Base-by-base conservation (phyloP, 139 green algal genomes). In the Chlamydomonas incerta region DNA sequence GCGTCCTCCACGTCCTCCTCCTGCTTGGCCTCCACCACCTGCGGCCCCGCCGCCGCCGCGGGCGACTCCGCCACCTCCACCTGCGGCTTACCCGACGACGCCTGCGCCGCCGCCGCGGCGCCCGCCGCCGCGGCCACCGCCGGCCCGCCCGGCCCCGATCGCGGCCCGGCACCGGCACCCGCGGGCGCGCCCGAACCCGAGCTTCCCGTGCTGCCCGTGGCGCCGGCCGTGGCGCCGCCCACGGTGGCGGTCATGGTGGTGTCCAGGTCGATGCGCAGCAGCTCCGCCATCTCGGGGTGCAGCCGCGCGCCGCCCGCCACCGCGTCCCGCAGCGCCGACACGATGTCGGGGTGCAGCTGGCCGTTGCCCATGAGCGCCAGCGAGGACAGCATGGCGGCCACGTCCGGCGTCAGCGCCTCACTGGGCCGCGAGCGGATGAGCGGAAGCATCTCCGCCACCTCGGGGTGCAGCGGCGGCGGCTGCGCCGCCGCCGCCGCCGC, bases 391-490 rank as follows among this genome's bases (percentile, higher is more conserved):
- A 86, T 65, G 41, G 41, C 18, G 14, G 68, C 52, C 41, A 86
- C 67, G 26, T 86, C 80, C 34, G 68, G 55, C 26, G 80, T 80
- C 33, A 86, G 68, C 47, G 80, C 80, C 41, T 50, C 41, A 11
- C 26, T 24, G 15, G 80, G 80, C 34, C 52, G 72, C 11, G 80
- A 65, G 14, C 68, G 68, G 34, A 86, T 86, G 21, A 80, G 24
- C 14, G 80, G 80, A 33, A 86, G 80, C 80, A 86, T 35, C 80
- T 86, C 80, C 52, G 80, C 80, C 33, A 86, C 68, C 80, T 86
- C 80, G 29, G 80, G 80, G 67, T 86, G 80, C 34, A 86, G 80
- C 66, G 80, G 65, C 35, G 80, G 66, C 17, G 35, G 76, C 26
- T 6, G 29, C 60, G 60, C 20, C 60, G 60, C n/a, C 60, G 35